These are phyloP conservation scores for Hymenoscyphus linearis DNA, from an alignment of 2,329 filamentous ascomycete genomes.

Conservation along the genomic window DNA sequence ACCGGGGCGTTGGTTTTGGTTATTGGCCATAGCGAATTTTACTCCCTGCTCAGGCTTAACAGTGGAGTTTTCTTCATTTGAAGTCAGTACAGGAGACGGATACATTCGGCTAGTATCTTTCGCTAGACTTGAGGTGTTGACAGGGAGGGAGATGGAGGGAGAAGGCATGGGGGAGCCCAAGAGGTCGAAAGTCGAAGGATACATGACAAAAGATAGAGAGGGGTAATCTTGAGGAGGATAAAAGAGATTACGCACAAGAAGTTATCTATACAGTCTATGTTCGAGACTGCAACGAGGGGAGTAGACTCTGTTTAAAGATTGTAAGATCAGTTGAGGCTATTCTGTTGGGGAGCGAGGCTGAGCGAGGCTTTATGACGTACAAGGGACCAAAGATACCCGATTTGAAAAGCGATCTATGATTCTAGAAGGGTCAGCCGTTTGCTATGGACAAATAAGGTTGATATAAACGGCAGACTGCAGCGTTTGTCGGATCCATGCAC, in stretches of 20 bases:
- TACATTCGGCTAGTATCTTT: slow-evolving; percentile 11
- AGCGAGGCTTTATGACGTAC: background rate
- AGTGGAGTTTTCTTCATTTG: slow-evolving; percentile 7
- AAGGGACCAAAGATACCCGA: background rate
- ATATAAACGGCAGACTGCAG: slow-evolving; percentile 19
- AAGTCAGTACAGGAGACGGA: slow-evolving; percentile 23
- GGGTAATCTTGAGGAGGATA: background rate
- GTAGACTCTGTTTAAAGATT: background rate
- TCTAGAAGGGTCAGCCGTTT: slow-evolving; percentile 20
- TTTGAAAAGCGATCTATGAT: background rate
- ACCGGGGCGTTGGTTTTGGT: background rate
- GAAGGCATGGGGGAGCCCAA: slow-evolving; percentile 2
- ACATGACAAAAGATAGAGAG: background rate
- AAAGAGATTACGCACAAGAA: slow-evolving; percentile 5
- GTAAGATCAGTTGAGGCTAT: background rate
- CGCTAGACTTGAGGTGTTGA: background rate
- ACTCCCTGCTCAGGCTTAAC: background rate
- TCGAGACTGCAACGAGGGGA: slow-evolving; percentile 1
- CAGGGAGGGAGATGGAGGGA: slow-evolving; percentile 2
- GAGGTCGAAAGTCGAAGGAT: background rate
- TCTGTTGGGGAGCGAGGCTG: background rate
- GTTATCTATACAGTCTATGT: slow-evolving; percentile 21
- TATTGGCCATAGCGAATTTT: background rate
- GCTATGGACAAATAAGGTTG: slow-evolving; percentile 20
- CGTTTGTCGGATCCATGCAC: slow-evolving; percentile 18